Conservation (phyloP, 169 alveolate genomes). For the Cryptosporidium felis region DNA sequence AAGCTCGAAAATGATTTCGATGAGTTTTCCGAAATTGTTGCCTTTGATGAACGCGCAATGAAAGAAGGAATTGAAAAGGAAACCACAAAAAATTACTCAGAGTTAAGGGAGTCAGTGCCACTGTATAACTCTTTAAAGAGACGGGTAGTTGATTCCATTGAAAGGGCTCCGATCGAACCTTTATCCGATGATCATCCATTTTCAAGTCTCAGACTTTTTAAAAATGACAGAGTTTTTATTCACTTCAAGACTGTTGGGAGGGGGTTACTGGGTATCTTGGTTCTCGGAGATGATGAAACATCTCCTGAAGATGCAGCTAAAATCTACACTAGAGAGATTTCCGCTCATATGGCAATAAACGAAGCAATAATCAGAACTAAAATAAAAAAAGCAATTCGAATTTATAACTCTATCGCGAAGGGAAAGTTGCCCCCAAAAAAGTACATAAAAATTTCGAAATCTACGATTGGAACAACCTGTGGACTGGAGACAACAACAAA, state of each 20-base stretch:
- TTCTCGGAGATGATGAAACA: constrained; percentile 40
- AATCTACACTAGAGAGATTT: constrained; percentile 60
- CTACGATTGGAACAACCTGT: not conserved
- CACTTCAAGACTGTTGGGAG: constrained; percentile 45
- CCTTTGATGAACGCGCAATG: constrained; percentile 1
- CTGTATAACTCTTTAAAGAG: constrained; percentile 54
- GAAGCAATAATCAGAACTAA: constrained; percentile 62
- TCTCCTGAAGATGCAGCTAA: constrained; percentile 63
- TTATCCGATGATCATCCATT: constrained; percentile 55
- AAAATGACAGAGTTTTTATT: constrained; percentile 44
- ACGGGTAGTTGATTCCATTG: constrained; percentile 53
- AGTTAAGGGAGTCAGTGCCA: not conserved
- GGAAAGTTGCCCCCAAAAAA: constrained; percentile 3
- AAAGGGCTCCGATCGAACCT: constrained; percentile 23
- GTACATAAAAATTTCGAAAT: not conserved
- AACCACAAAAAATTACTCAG: not conserved
- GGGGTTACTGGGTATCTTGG: constrained; percentile 53
- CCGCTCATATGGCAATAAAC: constrained; percentile 68
- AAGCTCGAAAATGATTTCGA: constrained; percentile 31
- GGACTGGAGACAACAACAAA: not conserved
- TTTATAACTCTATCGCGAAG: constrained; percentile 30
- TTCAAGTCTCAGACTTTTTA: constrained; percentile 40
- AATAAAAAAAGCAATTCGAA: constrained; percentile 40
- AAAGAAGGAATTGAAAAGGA: not conserved
- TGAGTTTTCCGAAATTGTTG: constrained; percentile 31